phyloP scores from a whole-genome alignment of 148 eudicot genomes.

The Arbutus unedo region DNA sequence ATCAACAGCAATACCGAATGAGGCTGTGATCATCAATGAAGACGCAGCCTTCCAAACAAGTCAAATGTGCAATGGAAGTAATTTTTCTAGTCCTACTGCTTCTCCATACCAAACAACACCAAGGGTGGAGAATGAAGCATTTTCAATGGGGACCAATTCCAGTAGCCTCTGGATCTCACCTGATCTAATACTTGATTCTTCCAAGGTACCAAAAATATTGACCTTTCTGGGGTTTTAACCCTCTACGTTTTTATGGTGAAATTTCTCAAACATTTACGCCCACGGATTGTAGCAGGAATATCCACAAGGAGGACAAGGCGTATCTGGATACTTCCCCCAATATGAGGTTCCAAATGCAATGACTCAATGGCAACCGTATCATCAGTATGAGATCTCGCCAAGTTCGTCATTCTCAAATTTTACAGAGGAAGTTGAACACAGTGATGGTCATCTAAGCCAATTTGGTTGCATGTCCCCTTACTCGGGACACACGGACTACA shows the following conservation, averaged over 20 bases:
- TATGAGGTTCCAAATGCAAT: constrained; percentile 36
- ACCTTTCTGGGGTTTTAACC: neutral
- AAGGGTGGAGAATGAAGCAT: constrained; percentile 40
- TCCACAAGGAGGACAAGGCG: constrained; percentile 41
- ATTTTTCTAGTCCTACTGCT: constrained; percentile 53
- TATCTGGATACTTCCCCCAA: constrained; percentile 35
- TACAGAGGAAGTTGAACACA: constrained; percentile 50
- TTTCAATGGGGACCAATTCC: constrained; percentile 41
- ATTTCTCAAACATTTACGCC: neutral
- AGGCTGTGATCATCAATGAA: constrained; percentile 35
- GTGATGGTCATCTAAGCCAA: constrained; percentile 41
- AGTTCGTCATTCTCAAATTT: constrained; percentile 75
- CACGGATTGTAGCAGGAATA: constrained; percentile 45
- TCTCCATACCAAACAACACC: constrained; percentile 48
- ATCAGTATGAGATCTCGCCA: constrained; percentile 48
- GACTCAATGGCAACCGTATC: constrained; percentile 43
- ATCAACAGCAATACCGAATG: constrained; percentile 31
- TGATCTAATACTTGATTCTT: constrained; percentile 70
- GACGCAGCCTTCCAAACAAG: constrained; percentile 31
- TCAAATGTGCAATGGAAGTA: constrained; percentile 40
- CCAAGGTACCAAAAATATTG: constrained; percentile 43
- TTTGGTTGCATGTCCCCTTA: constrained; percentile 52
- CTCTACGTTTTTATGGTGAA: neutral
- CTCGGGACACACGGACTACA: constrained; percentile 37
- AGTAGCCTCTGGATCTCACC: constrained; percentile 57